Percentiles rank a stretch among this genome's conserved stretches.
phyloP scores from a whole-genome alignment of 2,329 filamentous ascomycete species.

The Aspergillus carbonarius region DNA sequence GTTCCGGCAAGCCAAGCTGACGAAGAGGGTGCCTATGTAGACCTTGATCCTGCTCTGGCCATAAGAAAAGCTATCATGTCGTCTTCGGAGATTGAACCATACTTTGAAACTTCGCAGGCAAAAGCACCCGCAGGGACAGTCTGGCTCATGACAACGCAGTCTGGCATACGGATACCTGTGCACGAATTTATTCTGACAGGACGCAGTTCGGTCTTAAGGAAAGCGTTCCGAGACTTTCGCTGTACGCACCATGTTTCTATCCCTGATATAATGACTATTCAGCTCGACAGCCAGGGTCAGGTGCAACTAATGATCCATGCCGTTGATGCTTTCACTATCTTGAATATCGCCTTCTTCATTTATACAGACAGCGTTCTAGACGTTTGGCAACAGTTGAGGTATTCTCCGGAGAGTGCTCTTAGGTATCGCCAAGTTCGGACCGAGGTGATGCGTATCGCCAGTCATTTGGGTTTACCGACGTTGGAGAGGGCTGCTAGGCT shows the following conservation, averaged over 20 bases:
- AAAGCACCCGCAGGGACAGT: constrained; percentile 33
- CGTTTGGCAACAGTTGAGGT: constrained; percentile 77
- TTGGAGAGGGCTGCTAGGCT: constrained; percentile 76
- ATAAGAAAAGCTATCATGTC: constrained; percentile 45
- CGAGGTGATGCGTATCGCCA: constrained; percentile 85
- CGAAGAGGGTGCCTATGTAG: constrained; percentile 33
- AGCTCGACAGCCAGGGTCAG: constrained; percentile 51
- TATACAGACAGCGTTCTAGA: constrained; percentile 81
- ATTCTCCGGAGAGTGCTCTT: constrained; percentile 63
- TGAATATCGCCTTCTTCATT: constrained; percentile 76
- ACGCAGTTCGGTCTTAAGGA: constrained; percentile 68
- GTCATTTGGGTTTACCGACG: constrained; percentile 65
- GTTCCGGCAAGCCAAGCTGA: constrained; percentile 43
- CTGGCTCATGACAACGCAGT: constrained; percentile 57
- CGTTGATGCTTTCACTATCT: constrained; percentile 72
- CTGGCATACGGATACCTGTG: constrained; percentile 71
- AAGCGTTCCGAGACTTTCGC: constrained; percentile 60
- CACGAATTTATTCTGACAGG: constrained; percentile 79
- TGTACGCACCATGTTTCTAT: constrained; percentile 56
- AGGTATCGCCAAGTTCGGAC: constrained; percentile 76
- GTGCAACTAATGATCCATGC: constrained; percentile 65
- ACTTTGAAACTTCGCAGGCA: constrained; percentile 30
- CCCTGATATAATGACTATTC: constrained; percentile 61
- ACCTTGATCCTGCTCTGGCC: constrained; percentile 21
- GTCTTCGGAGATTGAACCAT: constrained; percentile 47